phyloP scores from a whole-genome alignment of 2,329 filamentous ascomycete species.

The Aspergillus ustus region DNA sequence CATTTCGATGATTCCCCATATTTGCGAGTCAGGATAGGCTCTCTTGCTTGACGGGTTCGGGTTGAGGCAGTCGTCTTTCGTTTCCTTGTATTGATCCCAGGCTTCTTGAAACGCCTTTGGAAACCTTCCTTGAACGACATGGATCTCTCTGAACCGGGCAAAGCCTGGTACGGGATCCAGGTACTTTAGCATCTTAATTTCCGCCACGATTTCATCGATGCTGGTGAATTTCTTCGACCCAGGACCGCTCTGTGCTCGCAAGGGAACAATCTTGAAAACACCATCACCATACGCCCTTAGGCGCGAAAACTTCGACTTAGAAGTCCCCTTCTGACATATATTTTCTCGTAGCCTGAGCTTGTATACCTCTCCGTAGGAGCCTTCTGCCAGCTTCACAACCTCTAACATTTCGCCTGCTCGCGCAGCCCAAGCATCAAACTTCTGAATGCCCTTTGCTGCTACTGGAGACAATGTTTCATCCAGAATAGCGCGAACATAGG shows the following conservation, averaged over 20 bases:
- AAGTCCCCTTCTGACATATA: conserved; percentile 38
- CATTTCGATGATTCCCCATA: conserved; percentile 70
- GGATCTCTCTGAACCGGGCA: conserved; percentile 63
- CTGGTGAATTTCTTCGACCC: conserved; percentile 50
- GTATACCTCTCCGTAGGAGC: conserved; percentile 70
- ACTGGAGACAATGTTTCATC: conserved; percentile 42
- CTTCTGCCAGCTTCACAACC: conserved; percentile 67
- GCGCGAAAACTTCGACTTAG: conserved; percentile 43
- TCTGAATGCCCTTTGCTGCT: conserved; percentile 43
- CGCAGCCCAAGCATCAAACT: conserved; percentile 45
- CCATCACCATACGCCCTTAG: conserved; percentile 46
- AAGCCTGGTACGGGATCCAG: conserved; percentile 66
- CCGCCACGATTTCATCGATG: conserved; percentile 55
- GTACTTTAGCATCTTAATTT: conserved; percentile 59
- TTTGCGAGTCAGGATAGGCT: conserved; percentile 59
- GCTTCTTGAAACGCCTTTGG: conserved; percentile 56
- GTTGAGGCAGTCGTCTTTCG: conserved; percentile 55
- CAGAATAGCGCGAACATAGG: conserved; percentile 44
- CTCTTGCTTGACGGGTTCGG: conserved; percentile 60
- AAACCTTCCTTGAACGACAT: conserved; percentile 62
- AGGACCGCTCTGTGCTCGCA: conserved; percentile 46
- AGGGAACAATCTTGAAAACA: conserved; percentile 55
- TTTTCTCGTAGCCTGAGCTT: conserved; percentile 54
- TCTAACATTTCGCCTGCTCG: conserved; percentile 45
- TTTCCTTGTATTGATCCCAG: conserved; percentile 46